phyloP scores from a whole-genome alignment of 345 rosid genomes.

The Lepidium africanum region DNA sequence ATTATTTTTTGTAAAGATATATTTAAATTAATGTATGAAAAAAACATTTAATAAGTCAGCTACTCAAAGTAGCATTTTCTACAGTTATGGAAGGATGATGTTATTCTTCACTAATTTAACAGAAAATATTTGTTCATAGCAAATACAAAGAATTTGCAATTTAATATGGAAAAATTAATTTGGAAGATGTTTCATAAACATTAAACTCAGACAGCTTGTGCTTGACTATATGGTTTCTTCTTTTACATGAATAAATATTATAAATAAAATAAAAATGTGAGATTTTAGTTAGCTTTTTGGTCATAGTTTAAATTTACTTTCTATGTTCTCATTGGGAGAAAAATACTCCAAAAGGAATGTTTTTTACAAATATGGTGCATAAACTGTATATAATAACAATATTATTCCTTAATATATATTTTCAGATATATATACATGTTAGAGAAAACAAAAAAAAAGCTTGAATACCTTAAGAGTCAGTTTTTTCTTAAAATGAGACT shows the following conservation, averaged over 20 bases:
- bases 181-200: slow-evolving; percentile 10
- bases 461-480: slow-evolving; percentile 1
- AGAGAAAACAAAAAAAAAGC: not conserved
- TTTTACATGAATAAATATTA: not conserved
- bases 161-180: not conserved
- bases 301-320: not conserved
- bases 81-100: slow-evolving; percentile 7
- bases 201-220: not conserved
- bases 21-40: not conserved
- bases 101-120: slow-evolving; percentile 14
- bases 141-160: not conserved
- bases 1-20: not conserved
- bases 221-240: slow-evolving; percentile 5
- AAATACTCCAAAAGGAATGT: not conserved
- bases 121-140: not conserved
- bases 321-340: not conserved
- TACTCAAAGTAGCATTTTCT: slow-evolving; percentile 12
- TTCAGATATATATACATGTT: slow-evolving; percentile 1
- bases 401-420: not conserved
- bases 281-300: not conserved
- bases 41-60: not conserved
- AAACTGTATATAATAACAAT: not conserved
- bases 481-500: slow-evolving; percentile 1
- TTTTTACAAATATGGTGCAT: not conserved
- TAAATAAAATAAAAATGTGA: not conserved